These are phyloP conservation scores for Cadophora gregata DNA, from an alignment of 2,329 filamentous ascomycete genomes.

Conservation along the genomic window DNA sequence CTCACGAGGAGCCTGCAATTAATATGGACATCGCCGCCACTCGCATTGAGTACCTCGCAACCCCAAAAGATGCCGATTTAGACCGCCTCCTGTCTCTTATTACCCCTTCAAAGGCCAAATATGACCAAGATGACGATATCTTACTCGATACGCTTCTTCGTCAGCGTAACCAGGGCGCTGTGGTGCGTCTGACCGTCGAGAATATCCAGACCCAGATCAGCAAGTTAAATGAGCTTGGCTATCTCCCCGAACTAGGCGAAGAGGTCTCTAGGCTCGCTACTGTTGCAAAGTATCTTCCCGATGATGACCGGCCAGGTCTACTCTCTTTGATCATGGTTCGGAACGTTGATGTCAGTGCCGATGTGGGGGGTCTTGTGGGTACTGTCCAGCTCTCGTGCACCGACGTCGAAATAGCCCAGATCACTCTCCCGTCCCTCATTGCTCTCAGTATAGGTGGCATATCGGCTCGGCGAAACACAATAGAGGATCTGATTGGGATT, in stretches of 20 bases:
- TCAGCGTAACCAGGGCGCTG: constrained; percentile 84
- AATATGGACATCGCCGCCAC: constrained; percentile 68
- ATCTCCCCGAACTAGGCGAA: constrained; percentile 73
- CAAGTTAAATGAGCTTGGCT: constrained; percentile 68
- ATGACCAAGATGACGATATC: constrained; percentile 87
- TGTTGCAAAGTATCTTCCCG: constrained; percentile 92
- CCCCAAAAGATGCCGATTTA: constrained; percentile 80
- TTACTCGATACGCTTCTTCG: constrained; percentile 89
- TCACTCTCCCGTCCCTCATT: constrained; percentile 82
- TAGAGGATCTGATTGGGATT: constrained; percentile 74
- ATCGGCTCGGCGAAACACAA: constrained; percentile 65
- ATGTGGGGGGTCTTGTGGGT: constrained; percentile 74
- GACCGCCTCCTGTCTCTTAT: constrained; percentile 84
- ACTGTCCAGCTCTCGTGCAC: constrained; percentile 61
- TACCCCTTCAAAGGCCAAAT: constrained; percentile 89
- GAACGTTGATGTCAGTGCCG: constrained; percentile 64
- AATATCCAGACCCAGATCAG: constrained; percentile 66
- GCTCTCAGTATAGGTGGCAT: constrained; percentile 76
- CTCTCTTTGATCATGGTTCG: constrained; percentile 75
- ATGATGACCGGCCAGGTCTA: constrained; percentile 91
- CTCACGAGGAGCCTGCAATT: constrained; percentile 63
- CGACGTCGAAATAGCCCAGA: constrained; percentile 76
- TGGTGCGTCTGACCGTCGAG: constrained; percentile 74
- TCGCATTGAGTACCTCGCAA: constrained; percentile 72
- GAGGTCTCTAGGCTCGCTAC: constrained; percentile 84